Conservation (phyloP, 352 stramenopile genomes). For the Phytophthora chlamydospora region DNA sequence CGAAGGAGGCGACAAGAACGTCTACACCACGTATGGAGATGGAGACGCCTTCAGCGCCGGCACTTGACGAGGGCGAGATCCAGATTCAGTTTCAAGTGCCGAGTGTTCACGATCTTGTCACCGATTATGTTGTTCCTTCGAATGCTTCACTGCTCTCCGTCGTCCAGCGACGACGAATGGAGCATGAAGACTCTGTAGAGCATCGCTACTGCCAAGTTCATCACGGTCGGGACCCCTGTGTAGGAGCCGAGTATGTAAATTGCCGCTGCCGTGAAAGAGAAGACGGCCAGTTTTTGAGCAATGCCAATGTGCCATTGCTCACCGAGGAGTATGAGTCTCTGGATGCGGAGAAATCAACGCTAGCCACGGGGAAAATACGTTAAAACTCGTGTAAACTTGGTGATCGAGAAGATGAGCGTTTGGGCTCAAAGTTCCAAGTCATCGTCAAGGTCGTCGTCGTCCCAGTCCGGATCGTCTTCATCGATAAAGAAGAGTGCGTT, state of each 20-base stretch:
- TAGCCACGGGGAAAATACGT: not conserved
- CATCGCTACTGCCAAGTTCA: constrained; percentile 19
- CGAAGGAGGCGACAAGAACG: not conserved
- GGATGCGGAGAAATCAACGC: not conserved
- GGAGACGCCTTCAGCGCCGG: constrained; percentile 6
- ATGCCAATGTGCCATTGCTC: constrained; percentile 27
- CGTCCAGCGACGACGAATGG: constrained; percentile 3
- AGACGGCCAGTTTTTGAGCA: constrained; percentile 14
- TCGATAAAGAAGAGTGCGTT: constrained; percentile 79
- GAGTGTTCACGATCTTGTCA: constrained; percentile 15
- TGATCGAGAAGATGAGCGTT: constrained; percentile 3
- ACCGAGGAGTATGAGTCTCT: constrained; percentile 9
- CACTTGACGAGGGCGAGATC: constrained; percentile 18
- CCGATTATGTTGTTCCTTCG: constrained; percentile 28
- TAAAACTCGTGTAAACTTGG: not conserved
- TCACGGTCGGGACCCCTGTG: not conserved
- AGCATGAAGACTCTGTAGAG: constrained; percentile 11
- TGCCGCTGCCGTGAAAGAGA: constrained; percentile 20
- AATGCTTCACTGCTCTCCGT: constrained; percentile 14
- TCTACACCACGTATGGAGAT: not conserved
- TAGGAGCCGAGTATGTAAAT: constrained; percentile 22
- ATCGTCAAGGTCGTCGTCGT: constrained; percentile 66
- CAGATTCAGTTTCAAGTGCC: constrained; percentile 30
- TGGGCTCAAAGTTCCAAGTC: constrained; percentile 52
- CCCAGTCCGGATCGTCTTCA: constrained; percentile 81